These are phyloP conservation scores for Papilionanthe hybrid DNA, from an alignment of 116 monocot species.

Conservation along the genomic window DNA sequence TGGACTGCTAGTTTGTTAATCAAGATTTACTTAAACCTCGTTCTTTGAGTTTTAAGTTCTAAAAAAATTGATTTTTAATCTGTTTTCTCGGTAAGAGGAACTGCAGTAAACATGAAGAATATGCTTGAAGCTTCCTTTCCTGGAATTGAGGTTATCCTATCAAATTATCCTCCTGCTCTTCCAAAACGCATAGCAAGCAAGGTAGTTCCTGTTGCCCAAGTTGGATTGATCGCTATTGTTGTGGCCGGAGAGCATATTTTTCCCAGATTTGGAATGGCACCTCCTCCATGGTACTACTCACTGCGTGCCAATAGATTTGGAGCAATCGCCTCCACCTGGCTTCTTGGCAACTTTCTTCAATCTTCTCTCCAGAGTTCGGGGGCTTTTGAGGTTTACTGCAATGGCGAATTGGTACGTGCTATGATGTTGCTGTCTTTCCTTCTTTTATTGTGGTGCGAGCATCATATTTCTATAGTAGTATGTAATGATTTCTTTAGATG, in stretches of 20 bases:
- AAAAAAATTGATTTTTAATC: not conserved
- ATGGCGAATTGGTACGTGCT: slow-evolving; percentile 65
- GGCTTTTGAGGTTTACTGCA: slow-evolving; percentile 97
- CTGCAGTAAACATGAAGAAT: slow-evolving; percentile 80
- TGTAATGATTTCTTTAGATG: not conserved
- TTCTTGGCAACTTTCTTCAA: slow-evolving; percentile 74
- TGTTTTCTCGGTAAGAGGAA: slow-evolving; percentile 50
- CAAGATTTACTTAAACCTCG: not conserved
- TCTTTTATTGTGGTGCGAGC: not conserved
- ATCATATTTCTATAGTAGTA: not conserved
- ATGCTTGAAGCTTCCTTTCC: slow-evolving; percentile 94
- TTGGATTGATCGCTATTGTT: slow-evolving; percentile 57
- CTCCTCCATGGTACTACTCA: slow-evolving; percentile 74
- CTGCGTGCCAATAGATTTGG: slow-evolving; percentile 92
- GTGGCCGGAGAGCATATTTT: slow-evolving; percentile 91
- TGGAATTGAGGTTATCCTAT: slow-evolving; percentile 67
- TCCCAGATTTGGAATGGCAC: slow-evolving; percentile 65
- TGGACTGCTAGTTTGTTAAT: not conserved
- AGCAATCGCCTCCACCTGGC: slow-evolving; percentile 79
- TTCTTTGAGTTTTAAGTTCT: not conserved
- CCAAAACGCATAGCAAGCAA: slow-evolving; percentile 87
- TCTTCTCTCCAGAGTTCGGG: slow-evolving; percentile 77
- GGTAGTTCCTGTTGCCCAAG: slow-evolving; percentile 62
- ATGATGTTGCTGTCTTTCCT: not conserved
- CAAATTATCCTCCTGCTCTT: slow-evolving; percentile 83